These are phyloP conservation scores for Saccharomyces jurei DNA, from an alignment of 805 yeast species.

Conservation along the genomic window DNA sequence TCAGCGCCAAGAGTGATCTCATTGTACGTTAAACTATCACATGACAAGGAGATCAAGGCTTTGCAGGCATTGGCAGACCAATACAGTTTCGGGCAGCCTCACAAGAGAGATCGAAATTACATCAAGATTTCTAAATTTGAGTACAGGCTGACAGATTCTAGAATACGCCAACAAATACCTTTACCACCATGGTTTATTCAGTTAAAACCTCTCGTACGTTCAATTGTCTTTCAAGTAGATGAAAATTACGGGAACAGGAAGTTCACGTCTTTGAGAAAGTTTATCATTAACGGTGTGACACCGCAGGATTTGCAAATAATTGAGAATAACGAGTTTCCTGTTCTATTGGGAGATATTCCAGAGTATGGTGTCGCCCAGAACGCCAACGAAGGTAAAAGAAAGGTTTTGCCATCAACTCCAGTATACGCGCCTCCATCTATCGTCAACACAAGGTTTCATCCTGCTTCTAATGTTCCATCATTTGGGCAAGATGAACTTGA, in stretches of 20 bases:
- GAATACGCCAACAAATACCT: conserved; percentile 24
- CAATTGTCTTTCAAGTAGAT: conserved; percentile 26
- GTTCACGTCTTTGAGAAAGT: conserved; percentile 33
- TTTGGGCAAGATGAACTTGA: conserved; percentile 28
- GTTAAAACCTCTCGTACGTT: conserved; percentile 26
- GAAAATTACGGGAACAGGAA: conserved; percentile 33
- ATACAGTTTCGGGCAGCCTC: conserved; percentile 12
- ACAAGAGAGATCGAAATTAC: conserved; percentile 16
- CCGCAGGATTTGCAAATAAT: conserved; percentile 28
- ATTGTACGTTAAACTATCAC: conserved; percentile 24
- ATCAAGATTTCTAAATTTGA: conserved; percentile 24
- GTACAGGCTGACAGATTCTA: conserved; percentile 20
- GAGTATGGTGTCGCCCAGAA: conserved; percentile 10
- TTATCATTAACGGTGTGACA: conserved; percentile 37
- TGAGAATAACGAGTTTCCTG: conserved; percentile 13
- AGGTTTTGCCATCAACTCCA: not conserved
- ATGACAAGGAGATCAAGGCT: conserved; percentile 3
- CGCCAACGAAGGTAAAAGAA: not conserved
- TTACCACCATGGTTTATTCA: conserved; percentile 29
- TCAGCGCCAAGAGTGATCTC: conserved; percentile 34
- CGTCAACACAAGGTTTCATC: conserved; percentile 1
- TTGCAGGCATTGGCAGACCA: conserved; percentile 12
- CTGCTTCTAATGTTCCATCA: conserved; percentile 14
- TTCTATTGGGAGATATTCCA: conserved; percentile 13
- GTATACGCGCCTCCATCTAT: conserved; percentile 3